Percentiles rank a stretch among this genome's conserved stretches.
phyloP scores from a whole-genome alignment of 208 protist genomes.

The Phytomonas sp. region DNA sequence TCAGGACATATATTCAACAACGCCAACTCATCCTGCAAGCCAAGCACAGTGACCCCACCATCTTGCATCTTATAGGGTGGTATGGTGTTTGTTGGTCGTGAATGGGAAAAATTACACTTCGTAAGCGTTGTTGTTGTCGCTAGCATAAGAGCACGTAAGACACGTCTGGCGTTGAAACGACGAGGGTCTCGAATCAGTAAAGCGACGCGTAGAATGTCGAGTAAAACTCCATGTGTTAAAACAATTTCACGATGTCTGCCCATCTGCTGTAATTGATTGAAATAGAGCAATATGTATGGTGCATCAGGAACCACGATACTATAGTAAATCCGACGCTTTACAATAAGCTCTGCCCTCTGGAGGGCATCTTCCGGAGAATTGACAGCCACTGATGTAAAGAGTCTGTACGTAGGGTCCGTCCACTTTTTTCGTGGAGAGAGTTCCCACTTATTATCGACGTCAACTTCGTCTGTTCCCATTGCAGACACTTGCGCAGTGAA shows the following conservation, averaged over 20 bases:
- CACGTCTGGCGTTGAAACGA: slow-evolving; percentile 56
- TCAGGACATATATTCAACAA: slow-evolving; percentile 50
- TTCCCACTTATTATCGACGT: neutral
- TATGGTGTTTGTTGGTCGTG: slow-evolving; percentile 12
- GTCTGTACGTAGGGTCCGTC: slow-evolving; percentile 18
- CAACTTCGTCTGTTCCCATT: neutral
- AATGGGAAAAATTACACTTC: neutral
- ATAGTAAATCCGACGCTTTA: slow-evolving; percentile 39
- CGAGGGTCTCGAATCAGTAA: slow-evolving; percentile 23
- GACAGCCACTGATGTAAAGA: slow-evolving; percentile 11
- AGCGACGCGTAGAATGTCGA: slow-evolving; percentile 40
- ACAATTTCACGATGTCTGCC: slow-evolving; percentile 66
- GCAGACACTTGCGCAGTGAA: neutral
- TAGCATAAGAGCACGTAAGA: slow-evolving; percentile 50
- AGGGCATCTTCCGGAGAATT: slow-evolving; percentile 1
- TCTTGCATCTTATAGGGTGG: slow-evolving; percentile 9
- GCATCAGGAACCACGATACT: slow-evolving; percentile 73
- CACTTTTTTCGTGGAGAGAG: slow-evolving; percentile 13
- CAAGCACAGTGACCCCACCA: slow-evolving; percentile 64
- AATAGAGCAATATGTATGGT: slow-evolving; percentile 32
- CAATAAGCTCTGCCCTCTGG: slow-evolving; percentile 23
- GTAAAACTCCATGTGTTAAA: slow-evolving; percentile 60
- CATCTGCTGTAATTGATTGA: slow-evolving; percentile 58
- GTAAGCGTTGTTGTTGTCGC: slow-evolving; percentile 22
- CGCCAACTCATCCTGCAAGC: slow-evolving; percentile 70